Evolutionary conservation across 176 grass and related monocot genomes (phyloP), one percentile per base, ranked within the genome.

Genomic region (Puya raimondii): DNA sequence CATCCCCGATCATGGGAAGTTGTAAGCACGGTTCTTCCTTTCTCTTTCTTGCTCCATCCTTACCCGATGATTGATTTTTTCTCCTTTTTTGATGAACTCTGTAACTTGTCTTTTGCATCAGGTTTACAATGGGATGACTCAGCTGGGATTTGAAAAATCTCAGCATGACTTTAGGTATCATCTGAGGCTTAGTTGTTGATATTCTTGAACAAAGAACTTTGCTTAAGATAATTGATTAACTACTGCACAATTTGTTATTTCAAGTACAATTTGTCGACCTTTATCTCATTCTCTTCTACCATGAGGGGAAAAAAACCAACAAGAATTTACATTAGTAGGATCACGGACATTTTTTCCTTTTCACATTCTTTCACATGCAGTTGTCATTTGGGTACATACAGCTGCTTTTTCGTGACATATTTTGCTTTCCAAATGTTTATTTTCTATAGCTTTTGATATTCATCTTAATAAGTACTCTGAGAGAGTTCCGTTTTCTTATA

Each of bases 101-200:
- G 81, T 78, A 23, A 49, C 80, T 66, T 74, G 3, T 27, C 57
- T 49, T 53, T 78, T 70, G 67, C 14, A 2, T 56, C 80, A 97
- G 93, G 84, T 97, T 81, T 87, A 87, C 69, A 78, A 92, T 67
- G 93, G 93, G 64, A 84, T 97, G 72, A 97, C 86, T 75, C 93
- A 92, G 66, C 53, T 79, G 9, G 93, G 89, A 80, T 97, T 87
- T 52, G 93, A 97, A 68, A 75, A 90, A 79, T 70, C 73, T 83
- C 79, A 81, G 83, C 72, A 85, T 64, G 79, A 68, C 52, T 90
- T 85, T 74, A 87, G 93, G 93, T 92, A 82, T 66, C 1, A 65
- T 78, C 68, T 11, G 75, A 11, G 26, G 22, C 9, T 50, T 70
- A 67, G 63, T 50, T 18, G 12, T 47, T 4, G 4, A 11, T 58